phyloP scores from a whole-genome alignment of 345 rosid genomes.

The Boechera retrofracta region DNA sequence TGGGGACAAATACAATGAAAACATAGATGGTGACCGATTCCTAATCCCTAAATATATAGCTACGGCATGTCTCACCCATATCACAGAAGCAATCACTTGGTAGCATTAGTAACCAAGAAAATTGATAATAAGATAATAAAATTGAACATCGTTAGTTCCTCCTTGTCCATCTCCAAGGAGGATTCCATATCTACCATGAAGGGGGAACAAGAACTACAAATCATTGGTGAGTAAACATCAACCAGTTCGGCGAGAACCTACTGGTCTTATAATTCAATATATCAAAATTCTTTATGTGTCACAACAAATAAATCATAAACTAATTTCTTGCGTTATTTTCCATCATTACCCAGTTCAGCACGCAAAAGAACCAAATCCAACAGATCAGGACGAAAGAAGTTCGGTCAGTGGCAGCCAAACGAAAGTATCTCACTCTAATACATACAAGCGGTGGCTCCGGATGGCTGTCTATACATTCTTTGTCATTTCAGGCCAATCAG shows the following conservation, averaged over 20 bases:
- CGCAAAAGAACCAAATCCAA: slow-evolving; percentile 28
- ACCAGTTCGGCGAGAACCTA: background rate
- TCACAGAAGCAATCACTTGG: background rate
- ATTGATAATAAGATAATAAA: slow-evolving; percentile 5
- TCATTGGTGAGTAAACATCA: slow-evolving; percentile 41
- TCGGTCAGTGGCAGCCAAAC: slow-evolving; percentile 24
- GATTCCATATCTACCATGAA: slow-evolving; percentile 38
- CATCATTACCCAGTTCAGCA: slow-evolving; percentile 39
- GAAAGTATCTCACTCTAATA: slow-evolving; percentile 33
- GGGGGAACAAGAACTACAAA: slow-evolving; percentile 44
- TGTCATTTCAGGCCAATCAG: slow-evolving; percentile 54
- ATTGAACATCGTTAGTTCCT: background rate
- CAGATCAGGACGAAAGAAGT: slow-evolving; percentile 17
- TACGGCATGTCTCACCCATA: slow-evolving; percentile 24
- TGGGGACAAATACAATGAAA: slow-evolving; percentile 30
- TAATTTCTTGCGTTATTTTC: background rate
- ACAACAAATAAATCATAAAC: slow-evolving; percentile 11
- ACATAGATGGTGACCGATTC: slow-evolving; percentile 12
- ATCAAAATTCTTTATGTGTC: background rate
- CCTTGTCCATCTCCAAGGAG: slow-evolving; percentile 25
- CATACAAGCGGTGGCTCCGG: slow-evolving; percentile 50
- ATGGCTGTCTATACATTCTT: slow-evolving; percentile 43
- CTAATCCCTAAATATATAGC: slow-evolving; percentile 17
- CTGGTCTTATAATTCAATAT: background rate
- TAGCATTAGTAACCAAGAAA: slow-evolving; percentile 23